phyloP scores from a whole-genome alignment of 805 yeast genomes.

The Myxozyma kluyveri region DNA sequence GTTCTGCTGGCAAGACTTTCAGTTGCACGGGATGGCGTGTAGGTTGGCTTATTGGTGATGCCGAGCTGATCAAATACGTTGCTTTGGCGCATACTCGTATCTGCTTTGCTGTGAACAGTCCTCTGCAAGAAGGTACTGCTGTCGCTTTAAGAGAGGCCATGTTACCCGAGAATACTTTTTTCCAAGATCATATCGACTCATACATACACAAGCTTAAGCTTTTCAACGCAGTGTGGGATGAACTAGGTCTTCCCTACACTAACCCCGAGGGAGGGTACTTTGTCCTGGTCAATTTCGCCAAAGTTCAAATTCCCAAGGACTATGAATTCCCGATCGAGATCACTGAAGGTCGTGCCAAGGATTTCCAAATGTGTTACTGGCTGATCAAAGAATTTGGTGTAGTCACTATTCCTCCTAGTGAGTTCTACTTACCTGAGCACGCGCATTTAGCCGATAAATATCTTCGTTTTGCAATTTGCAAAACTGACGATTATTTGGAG shows the following conservation, averaged over 20 bases:
- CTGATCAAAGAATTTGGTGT: slow-evolving; percentile 88
- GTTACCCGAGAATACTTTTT: slow-evolving; percentile 55
- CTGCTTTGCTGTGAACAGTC: slow-evolving; percentile 87
- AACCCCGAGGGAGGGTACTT: slow-evolving; percentile 92
- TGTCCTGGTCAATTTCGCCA: slow-evolving; percentile 80
- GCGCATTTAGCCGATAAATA: slow-evolving; percentile 77
- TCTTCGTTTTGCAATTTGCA: slow-evolving; percentile 93
- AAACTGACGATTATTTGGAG: slow-evolving; percentile 74
- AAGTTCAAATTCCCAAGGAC: slow-evolving; percentile 72
- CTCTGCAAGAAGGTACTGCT: slow-evolving; percentile 89
- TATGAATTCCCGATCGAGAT: slow-evolving; percentile 72
- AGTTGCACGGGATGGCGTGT: slow-evolving; percentile 99
- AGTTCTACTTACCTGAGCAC: slow-evolving; percentile 71
- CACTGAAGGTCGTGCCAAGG: slow-evolving; percentile 60
- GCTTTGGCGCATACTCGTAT: slow-evolving; percentile 90
- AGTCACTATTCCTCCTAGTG: slow-evolving; percentile 97
- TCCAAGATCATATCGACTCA: slow-evolving; percentile 61
- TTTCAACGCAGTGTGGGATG: slow-evolving; percentile 76
- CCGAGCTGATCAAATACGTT: slow-evolving; percentile 76
- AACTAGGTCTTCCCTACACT: slow-evolving; percentile 84
- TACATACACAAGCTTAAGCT: slow-evolving; percentile 71
- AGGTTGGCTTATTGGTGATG: slow-evolving; percentile 90
- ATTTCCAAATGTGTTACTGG: slow-evolving; percentile 90
- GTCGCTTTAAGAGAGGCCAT: slow-evolving; percentile 63
- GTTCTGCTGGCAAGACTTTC: slow-evolving; percentile 96